These are phyloP conservation scores for Thermothielavioides terrestris DNA, from an alignment of 495 filamentous ascomycete genomes.

Conservation along the genomic window DNA sequence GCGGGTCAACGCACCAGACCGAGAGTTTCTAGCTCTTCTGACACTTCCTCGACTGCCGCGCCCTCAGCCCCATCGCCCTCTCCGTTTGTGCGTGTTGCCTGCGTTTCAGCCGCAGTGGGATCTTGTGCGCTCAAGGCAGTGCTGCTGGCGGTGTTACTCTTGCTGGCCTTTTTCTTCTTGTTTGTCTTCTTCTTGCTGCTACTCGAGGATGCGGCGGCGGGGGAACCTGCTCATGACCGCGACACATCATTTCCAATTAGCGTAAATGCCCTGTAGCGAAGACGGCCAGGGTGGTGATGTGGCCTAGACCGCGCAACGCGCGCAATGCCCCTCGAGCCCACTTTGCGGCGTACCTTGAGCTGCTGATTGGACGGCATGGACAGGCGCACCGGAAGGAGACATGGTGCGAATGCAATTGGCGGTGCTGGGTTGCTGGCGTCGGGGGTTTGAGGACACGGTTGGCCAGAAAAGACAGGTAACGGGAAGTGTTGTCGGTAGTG, in stretches of 20 bases:
- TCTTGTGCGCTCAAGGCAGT: neutral
- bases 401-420: conserved; percentile 18
- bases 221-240: conserved; percentile 7
- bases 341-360: conserved; percentile 17
- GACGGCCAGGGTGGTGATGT: conserved; percentile 9
- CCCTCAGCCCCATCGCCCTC: conserved; percentile 31
- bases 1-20: conserved; percentile 17
- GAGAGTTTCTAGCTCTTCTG: conserved; percentile 23
- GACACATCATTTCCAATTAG: conserved; percentile 16
- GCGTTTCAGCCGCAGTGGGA: neutral
- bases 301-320: conserved; percentile 8
- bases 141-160: conserved; percentile 29
- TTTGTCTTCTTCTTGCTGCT: conserved; percentile 13
- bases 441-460: conserved; percentile 8
- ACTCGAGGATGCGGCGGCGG: conserved; percentile 4
- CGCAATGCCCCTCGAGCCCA: conserved; percentile 9
- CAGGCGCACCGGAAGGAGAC: conserved; percentile 20
- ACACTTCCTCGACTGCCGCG: conserved; percentile 22
- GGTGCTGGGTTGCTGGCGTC: neutral
- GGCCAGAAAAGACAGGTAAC: conserved; percentile 4
- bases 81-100: conserved; percentile 6
- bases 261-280: conserved; percentile 13
- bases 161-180: conserved; percentile 64
- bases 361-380: conserved; percentile 19
- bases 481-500: neutral